Conservation (phyloP, 179 eudicot species). For the Pouteria campechiana region DNA sequence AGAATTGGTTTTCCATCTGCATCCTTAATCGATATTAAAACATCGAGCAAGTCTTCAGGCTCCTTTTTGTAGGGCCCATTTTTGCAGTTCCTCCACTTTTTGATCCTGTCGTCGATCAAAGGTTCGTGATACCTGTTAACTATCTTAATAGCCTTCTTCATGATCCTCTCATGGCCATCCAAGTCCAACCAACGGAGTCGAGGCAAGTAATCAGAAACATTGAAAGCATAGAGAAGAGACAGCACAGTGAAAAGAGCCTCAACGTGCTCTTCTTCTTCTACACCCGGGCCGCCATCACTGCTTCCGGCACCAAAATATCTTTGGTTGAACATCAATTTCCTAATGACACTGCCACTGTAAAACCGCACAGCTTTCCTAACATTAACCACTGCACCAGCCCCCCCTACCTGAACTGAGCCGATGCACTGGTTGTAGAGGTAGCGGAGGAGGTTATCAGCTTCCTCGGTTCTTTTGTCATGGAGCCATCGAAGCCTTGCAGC, state of each 20-base stretch:
- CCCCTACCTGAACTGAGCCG: not conserved
- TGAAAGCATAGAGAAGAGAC: conserved; percentile 3
- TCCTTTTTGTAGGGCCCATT: not conserved
- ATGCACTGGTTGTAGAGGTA: conserved; percentile 7
- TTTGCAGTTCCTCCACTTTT: conserved; percentile 11
- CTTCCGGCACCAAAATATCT: conserved; percentile 18
- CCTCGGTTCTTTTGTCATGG: conserved; percentile 13
- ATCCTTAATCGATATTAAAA: conserved; percentile 10
- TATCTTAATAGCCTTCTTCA: not conserved
- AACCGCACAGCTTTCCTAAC: conserved; percentile 7
- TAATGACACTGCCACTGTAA: conserved; percentile 16
- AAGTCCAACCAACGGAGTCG: conserved; percentile 13
- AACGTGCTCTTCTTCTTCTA: conserved; percentile 24
- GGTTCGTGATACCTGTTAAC: conserved; percentile 19
- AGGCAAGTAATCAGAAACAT: conserved; percentile 14
- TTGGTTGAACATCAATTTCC: conserved; percentile 12
- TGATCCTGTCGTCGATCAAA: conserved; percentile 11
- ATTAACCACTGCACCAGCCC: conserved; percentile 7
- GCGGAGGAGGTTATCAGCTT: conserved; percentile 21
- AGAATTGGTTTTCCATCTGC: conserved; percentile 5
- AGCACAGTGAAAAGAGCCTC: conserved; percentile 8
- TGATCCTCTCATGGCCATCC: conserved; percentile 13
- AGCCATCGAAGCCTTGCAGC: conserved; percentile 6
- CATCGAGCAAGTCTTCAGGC: conserved; percentile 24
- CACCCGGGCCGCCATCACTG: conserved; percentile 23